These are phyloP conservation scores for Zasmidium cellare DNA, from an alignment of 2,329 filamentous ascomycete genomes.

Conservation along the genomic window DNA sequence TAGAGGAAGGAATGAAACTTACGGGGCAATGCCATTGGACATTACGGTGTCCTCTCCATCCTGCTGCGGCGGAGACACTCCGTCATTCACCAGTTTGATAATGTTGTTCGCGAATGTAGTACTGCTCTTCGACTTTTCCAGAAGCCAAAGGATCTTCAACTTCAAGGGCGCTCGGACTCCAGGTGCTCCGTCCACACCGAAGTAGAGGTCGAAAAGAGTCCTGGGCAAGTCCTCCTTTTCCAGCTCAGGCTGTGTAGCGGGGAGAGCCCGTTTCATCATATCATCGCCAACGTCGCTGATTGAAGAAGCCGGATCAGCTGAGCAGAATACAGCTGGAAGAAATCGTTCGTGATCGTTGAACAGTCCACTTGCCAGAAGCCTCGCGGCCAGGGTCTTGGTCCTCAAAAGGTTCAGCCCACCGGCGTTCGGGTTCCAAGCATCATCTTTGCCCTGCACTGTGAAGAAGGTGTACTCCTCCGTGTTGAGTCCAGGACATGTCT, in stretches of 20 bases:
- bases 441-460: conserved; percentile 64
- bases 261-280: conserved; percentile 74
- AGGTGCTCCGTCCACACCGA: conserved; percentile 53
- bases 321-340: conserved; percentile 78
- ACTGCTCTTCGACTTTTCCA: conserved; percentile 74
- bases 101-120: conserved; percentile 70
- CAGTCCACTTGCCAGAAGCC: conserved; percentile 77
- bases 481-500: conserved; percentile 61
- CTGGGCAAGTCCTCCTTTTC: conserved; percentile 59
- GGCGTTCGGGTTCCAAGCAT: conserved; percentile 65
- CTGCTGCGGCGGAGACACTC: conserved; percentile 52
- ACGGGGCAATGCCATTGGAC: conserved; percentile 29
- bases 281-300: conserved; percentile 87
- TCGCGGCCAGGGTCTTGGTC: conserved; percentile 68
- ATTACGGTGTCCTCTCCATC: conserved; percentile 35
- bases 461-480: conserved; percentile 69
- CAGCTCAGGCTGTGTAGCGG: conserved; percentile 68
- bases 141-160: conserved; percentile 71
- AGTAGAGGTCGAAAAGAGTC: conserved; percentile 71
- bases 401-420: conserved; percentile 67
- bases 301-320: conserved; percentile 76
- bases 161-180: conserved; percentile 68
- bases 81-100: conserved; percentile 66
- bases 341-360: conserved; percentile 84
- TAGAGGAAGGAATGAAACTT: conserved; percentile 12